phyloP scores from a whole-genome alignment of 306 rosid species.

The Hippophae gyantsensis region DNA sequence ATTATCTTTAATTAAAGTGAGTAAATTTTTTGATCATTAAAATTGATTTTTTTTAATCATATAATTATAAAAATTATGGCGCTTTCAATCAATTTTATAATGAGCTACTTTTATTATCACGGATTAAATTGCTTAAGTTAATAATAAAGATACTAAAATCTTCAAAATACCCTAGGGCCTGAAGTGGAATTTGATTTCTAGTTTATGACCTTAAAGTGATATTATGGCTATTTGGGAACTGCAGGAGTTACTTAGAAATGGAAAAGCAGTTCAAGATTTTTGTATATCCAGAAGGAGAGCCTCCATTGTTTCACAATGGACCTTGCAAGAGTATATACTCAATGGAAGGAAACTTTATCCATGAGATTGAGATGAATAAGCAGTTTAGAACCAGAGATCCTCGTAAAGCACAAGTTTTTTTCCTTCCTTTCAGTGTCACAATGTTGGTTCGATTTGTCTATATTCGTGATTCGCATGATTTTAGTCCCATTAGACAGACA shows the following conservation, averaged over 20 bases:
- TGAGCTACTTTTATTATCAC: too few species aligned
- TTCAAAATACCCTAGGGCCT: too few species aligned
- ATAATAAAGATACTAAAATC: too few species aligned
- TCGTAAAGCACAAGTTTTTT: constrained; percentile 63
- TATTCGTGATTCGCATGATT: constrained; percentile 54
- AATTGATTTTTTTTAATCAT: too few species aligned
- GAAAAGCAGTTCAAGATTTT: constrained; percentile 69
- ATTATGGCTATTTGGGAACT: not conserved
- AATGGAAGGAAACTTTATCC: constrained; percentile 78
- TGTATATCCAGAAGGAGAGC: constrained; percentile 88
- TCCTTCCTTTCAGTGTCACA: constrained; percentile 75
- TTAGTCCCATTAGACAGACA: constrained; percentile 48
- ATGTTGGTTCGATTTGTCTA: constrained; percentile 78
- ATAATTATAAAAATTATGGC: too few species aligned
- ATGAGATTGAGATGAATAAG: constrained; percentile 56
- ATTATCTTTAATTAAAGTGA: too few species aligned
- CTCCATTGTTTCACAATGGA: constrained; percentile 76
- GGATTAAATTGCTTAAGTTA: too few species aligned
- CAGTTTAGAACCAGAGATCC: constrained; percentile 65
- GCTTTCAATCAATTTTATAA: too few species aligned
- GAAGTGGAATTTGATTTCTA: too few species aligned
- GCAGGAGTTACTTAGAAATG: constrained; percentile 89
- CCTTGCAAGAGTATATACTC: constrained; percentile 94
- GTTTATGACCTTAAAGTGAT: too few species aligned
- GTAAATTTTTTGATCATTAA: too few species aligned